Evolutionary conservation across 192 early-diverging fungal genomes (phyloP).

Genomic region (Rhizoclosmatium globosum): DNA sequence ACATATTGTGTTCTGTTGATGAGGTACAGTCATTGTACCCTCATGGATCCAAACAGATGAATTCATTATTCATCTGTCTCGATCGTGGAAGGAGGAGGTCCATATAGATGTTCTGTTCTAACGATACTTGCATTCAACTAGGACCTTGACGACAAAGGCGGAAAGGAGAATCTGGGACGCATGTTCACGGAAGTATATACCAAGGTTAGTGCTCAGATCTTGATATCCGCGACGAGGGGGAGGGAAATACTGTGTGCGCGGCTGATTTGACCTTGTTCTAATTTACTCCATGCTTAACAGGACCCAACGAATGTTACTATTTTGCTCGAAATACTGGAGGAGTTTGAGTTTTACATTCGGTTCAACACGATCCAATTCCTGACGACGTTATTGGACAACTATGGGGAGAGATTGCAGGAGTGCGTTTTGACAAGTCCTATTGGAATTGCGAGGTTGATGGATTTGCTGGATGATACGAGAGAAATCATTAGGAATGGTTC

Average conservation of each 20-base stretch:
- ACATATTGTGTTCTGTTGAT: constrained; percentile 66
- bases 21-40: background rate
- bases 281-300: constrained; percentile 17
- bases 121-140: background rate
- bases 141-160: constrained; percentile 28
- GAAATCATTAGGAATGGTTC: constrained; percentile 96
- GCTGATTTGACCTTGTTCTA: too few relatives aligned
- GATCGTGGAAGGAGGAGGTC: background rate
- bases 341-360: constrained; percentile 94
- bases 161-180: constrained; percentile 43
- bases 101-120: background rate
- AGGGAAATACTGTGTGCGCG: too few relatives aligned
- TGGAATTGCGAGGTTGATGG: constrained; percentile 78
- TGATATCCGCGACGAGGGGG: background rate
- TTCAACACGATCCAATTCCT: constrained; percentile 91
- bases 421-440: constrained; percentile 84
- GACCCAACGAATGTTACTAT: constrained; percentile 73
- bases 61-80: too few relatives aligned
- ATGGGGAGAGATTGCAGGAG: constrained; percentile 74
- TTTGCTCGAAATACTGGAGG: constrained; percentile 87
- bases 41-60: too few relatives aligned
- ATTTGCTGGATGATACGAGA: constrained; percentile 89
- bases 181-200: constrained; percentile 58
- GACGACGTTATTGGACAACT: constrained; percentile 72
- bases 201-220: constrained; percentile 36